Evolutionary conservation across 2,329 filamentous ascomycete genomes (phyloP).

Genomic region (Fusarium sp.): DNA sequence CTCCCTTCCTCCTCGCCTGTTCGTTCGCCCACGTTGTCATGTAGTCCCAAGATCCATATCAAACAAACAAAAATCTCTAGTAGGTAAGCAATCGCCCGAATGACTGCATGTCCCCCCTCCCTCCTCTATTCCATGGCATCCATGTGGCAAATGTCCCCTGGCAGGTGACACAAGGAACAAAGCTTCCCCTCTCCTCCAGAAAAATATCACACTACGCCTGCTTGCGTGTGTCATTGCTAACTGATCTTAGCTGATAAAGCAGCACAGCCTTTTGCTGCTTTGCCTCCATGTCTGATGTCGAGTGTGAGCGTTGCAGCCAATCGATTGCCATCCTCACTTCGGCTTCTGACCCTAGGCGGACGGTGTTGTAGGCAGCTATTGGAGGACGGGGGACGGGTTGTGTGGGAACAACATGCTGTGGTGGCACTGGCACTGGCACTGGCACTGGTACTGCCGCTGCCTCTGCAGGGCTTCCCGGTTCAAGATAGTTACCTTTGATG

Average conservation of each 20-base stretch:
- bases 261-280: constrained; percentile 39
- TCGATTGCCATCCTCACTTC: constrained; percentile 74
- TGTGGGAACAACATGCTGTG: constrained; percentile 15
- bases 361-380: constrained; percentile 15
- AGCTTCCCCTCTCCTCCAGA: not conserved
- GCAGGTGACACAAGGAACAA: constrained; percentile 7
- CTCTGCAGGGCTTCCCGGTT: constrained; percentile 5
- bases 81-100: constrained; percentile 10
- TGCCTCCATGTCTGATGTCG: constrained; percentile 29
- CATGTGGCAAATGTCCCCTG: constrained; percentile 12
- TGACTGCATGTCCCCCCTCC: not conserved
- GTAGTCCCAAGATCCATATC: constrained; percentile 23
- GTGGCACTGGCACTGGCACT: constrained; percentile 5
- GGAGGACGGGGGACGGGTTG: constrained; percentile 3
- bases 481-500: constrained; percentile 28
- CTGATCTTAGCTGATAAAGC: constrained; percentile 33
- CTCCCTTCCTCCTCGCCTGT: not conserved
- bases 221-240: constrained; percentile 8
- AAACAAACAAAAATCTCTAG: constrained; percentile 13
- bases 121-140: not conserved
- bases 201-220: constrained; percentile 12
- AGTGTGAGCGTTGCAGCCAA: constrained; percentile 60
- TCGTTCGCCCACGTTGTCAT: constrained; percentile 1
- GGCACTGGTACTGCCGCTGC: constrained; percentile 4
- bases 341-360: constrained; percentile 69